These are phyloP conservation scores for Trichosanthes cucumerina DNA, from an alignment of 306 rosid genomes.

Conservation along the genomic window DNA sequence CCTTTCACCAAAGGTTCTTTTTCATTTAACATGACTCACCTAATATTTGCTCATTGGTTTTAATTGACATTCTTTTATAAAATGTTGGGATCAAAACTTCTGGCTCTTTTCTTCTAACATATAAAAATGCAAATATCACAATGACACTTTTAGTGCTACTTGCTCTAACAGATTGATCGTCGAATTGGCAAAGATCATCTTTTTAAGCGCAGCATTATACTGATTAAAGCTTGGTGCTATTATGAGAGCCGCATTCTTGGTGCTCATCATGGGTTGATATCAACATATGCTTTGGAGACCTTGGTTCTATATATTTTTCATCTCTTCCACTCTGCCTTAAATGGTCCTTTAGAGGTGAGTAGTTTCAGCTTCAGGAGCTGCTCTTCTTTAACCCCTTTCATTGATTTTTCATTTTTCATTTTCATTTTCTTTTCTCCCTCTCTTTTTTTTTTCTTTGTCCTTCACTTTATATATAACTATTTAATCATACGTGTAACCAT, in stretches of 20 bases:
- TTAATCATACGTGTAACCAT: neutral
- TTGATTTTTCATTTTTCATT: no score
- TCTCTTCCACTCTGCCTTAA: conserved; percentile 49
- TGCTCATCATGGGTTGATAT: conserved; percentile 81
- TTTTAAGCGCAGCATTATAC: conserved; percentile 76
- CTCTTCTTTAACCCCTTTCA: neutral
- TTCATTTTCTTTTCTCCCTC: no score
- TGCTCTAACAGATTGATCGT: conserved; percentile 51
- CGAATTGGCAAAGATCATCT: conserved; percentile 63
- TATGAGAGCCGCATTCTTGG: conserved; percentile 90
- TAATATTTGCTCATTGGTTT: neutral
- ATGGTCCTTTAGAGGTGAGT: conserved; percentile 75
- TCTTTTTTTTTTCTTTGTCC: no score
- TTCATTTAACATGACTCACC: neutral
- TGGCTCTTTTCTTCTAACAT: neutral
- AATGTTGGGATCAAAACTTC: neutral
- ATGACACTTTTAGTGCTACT: neutral
- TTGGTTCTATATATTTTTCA: conserved; percentile 75
- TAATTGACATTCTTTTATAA: neutral
- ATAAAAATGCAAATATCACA: neutral
- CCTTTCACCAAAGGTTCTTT: neutral
- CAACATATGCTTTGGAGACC: conserved; percentile 90
- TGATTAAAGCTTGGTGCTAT: conserved; percentile 88
- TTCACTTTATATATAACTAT: neutral
- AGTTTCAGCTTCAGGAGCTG: conserved; percentile 13